Percentiles rank a stretch among this genome's conserved stretches.
These are phyloP conservation scores for Rusavskia elegans DNA, from an alignment of 495 filamentous ascomycete species.

Conservation along the genomic window DNA sequence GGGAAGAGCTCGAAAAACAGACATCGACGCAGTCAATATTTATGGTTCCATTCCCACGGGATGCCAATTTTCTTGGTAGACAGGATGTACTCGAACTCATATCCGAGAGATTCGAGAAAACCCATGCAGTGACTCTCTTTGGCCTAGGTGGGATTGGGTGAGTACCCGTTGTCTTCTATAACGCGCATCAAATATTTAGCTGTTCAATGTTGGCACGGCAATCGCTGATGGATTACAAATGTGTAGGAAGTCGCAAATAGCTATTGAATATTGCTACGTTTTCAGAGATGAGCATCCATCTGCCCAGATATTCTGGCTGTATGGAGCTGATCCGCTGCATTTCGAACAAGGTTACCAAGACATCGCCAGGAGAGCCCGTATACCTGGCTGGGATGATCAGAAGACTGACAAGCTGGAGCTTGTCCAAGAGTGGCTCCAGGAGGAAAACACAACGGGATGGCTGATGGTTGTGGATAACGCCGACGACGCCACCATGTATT, in stretches of 20 bases:
- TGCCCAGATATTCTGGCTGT: conserved; percentile 26
- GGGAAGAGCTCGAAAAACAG: no score
- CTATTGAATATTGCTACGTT: conserved; percentile 25
- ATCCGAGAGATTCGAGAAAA: background rate
- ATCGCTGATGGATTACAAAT: background rate
- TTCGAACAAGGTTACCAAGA: conserved; percentile 22
- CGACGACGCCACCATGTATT: conserved; percentile 28
- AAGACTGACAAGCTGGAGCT: conserved; percentile 20
- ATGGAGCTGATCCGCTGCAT: conserved; percentile 19
- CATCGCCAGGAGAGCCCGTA: conserved; percentile 21
- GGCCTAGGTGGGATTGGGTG: conserved; percentile 20
- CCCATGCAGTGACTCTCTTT: conserved; percentile 12
- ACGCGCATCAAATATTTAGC: background rate
- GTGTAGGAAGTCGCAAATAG: conserved; percentile 20
- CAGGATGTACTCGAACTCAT: background rate
- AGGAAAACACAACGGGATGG: conserved; percentile 23
- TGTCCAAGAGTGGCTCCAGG: conserved; percentile 23
- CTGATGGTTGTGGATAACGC: conserved; percentile 37
- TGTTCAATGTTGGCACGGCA: conserved; percentile 12
- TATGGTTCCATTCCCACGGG: conserved; percentile 3
- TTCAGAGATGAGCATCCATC: conserved; percentile 10
- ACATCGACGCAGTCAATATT: background rate
- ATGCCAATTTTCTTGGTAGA: background rate
- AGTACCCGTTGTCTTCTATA: background rate
- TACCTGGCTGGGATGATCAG: conserved; percentile 21